A percentile compares a stretch with the other conserved stretches of the same genome.
Evolutionary conservation across 805 yeast genomes (phyloP).

Genomic region (Starmerella potacharoeniae): DNA sequence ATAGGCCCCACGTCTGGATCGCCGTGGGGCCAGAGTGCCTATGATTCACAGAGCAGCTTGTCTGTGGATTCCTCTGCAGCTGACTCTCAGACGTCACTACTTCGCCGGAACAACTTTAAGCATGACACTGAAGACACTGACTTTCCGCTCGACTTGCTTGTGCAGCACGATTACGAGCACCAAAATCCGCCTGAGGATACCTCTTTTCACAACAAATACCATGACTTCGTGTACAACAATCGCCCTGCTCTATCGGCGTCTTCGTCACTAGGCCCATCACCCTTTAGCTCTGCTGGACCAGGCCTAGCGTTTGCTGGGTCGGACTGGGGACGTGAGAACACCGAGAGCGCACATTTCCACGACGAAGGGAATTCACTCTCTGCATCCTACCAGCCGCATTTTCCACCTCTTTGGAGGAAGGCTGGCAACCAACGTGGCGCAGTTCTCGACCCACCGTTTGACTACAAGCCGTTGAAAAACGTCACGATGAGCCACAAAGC

Average conservation of each 20-base stretch:
- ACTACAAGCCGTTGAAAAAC: not conserved
- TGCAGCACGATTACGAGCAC: constrained; percentile 3
- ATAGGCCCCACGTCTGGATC: not conserved
- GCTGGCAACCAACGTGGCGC: too few species aligned
- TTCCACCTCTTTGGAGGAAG: not conserved
- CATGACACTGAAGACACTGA: constrained; percentile 4
- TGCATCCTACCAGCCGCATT: not conserved
- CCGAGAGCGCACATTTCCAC: not conserved
- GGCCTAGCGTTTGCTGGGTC: not conserved
- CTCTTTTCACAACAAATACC: constrained; percentile 8
- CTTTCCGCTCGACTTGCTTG: constrained; percentile 16
- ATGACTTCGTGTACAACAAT: constrained; percentile 11
- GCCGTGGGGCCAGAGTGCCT: not conserved
- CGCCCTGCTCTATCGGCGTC: constrained; percentile 9
- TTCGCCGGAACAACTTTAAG: not conserved
- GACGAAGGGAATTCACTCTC: not conserved
- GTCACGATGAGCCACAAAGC: not conserved
- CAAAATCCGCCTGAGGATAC: not conserved
- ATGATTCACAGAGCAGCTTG: not conserved
- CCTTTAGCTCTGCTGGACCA: not conserved
- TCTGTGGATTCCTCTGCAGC: not conserved
- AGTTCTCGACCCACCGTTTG: not conserved
- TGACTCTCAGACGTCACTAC: not conserved
- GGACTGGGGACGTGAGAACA: not conserved
- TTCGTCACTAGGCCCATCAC: not conserved